phyloP scores from a whole-genome alignment of 192 early-diverging fungal genomes.

The Hyaloraphidium curvatum region DNA sequence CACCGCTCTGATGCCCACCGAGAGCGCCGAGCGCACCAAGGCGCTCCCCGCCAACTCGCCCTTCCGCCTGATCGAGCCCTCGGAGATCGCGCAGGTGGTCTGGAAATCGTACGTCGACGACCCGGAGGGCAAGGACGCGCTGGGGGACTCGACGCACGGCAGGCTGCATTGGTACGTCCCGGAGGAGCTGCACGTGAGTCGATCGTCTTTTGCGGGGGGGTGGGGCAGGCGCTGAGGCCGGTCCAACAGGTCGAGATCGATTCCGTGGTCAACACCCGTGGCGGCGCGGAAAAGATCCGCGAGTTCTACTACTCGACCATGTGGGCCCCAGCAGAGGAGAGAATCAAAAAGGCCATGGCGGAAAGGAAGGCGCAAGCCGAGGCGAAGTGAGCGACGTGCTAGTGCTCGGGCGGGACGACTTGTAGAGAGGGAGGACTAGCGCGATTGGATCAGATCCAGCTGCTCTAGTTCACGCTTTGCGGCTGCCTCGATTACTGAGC shows the following conservation, averaged over 20 bases:
- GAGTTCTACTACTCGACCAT: background rate
- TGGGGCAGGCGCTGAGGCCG: background rate
- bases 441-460: no score
- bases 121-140: background rate
- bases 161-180: background rate
- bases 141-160: background rate
- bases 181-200: conserved; percentile 2
- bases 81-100: background rate
- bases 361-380: no score
- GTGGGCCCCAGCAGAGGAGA: background rate
- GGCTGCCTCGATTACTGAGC: no score
- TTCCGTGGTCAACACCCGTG: background rate
- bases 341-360: background rate
- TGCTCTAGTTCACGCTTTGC: no score
- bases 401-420: no score
- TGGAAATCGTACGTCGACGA: background rate
- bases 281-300: background rate
- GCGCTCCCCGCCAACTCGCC: background rate
- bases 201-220: background rate
- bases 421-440: no score
- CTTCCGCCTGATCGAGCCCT: background rate
- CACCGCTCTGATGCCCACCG: background rate
- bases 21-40: background rate
- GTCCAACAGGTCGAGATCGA: background rate
- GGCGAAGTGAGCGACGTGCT: no score